Percentiles rank a stretch among this genome's conserved stretches.
Conservation (phyloP, 1,284 basidiomycete species). For the Sanguinoderma infundibulare region DNA sequence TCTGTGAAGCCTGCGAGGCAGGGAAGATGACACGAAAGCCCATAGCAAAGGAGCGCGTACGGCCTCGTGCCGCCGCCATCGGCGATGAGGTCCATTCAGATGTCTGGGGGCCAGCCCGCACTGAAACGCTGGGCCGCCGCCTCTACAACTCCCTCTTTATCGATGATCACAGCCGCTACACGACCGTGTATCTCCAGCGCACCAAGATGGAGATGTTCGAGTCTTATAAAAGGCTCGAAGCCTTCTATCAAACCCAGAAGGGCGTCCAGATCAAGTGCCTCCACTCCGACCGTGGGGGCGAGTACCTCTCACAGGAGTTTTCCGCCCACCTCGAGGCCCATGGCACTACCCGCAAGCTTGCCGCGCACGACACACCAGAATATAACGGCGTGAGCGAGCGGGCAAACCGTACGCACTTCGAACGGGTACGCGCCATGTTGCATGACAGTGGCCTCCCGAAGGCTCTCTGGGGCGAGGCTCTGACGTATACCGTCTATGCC, state of each 20-base stretch:
- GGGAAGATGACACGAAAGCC: slow-evolving; percentile 26
- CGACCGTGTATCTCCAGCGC: slow-evolving; percentile 9
- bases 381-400: slow-evolving; percentile 43
- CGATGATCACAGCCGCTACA: slow-evolving; percentile 24
- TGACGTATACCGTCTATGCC: slow-evolving; percentile 40
- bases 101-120: slow-evolving; percentile 29
- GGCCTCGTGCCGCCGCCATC: slow-evolving; percentile 7
- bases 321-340: not conserved
- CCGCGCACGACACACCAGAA: too few species aligned
- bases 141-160: slow-evolving; percentile 29
- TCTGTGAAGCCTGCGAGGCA: slow-evolving; percentile 26
- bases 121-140: too few species aligned
- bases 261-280: slow-evolving; percentile 35
- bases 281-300: slow-evolving; percentile 35
- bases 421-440: slow-evolving; percentile 30
- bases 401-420: slow-evolving; percentile 35
- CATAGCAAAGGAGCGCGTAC: slow-evolving; percentile 21
- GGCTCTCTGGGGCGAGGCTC: slow-evolving; percentile 44
- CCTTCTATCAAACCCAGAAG: slow-evolving; percentile 22
- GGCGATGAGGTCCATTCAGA: slow-evolving; percentile 30
- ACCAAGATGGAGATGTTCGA: slow-evolving; percentile 28
- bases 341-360: slow-evolving; percentile 9
- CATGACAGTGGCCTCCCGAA: slow-evolving; percentile 31
- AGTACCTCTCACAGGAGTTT: slow-evolving; percentile 10
- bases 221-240: slow-evolving; percentile 21